Conservation (phyloP, 2,329 filamentous ascomycete genomes). For the Coniochaeta sp. region DNA sequence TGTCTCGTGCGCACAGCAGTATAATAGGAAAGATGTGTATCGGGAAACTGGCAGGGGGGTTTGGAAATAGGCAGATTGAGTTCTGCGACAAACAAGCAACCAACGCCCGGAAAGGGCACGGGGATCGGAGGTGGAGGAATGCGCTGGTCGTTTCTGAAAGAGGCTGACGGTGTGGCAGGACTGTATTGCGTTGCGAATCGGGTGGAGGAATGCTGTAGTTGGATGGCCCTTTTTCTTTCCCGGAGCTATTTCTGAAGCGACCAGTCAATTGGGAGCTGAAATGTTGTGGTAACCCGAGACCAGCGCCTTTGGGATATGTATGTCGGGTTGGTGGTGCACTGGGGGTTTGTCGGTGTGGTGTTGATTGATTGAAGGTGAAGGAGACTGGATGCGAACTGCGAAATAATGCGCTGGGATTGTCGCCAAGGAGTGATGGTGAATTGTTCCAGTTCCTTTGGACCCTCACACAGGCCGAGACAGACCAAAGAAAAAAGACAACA, state of each 20-base stretch:
- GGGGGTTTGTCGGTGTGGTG: not conserved
- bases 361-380: not conserved
- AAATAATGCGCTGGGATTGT: not conserved
- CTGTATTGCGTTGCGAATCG: not conserved
- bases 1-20: conserved; percentile 26
- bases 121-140: not conserved
- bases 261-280: no score
- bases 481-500: no score
- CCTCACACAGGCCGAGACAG: no score
- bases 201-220: no score
- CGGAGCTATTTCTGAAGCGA: not conserved
- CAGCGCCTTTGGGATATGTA: not conserved
- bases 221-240: not conserved
- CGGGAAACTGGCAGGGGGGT: conserved; percentile 21
- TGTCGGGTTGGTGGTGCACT: not conserved
- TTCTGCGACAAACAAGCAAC: conserved; percentile 25
- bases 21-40: conserved; percentile 28
- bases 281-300: not conserved
- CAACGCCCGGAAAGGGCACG: conserved; percentile 3
- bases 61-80: conserved; percentile 26
- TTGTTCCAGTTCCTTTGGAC: no score
- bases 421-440: not conserved
- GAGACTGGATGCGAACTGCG: no score
- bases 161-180: not conserved
- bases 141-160: not conserved